Evolutionary conservation across 2,329 filamentous ascomycete species (phyloP).

Genomic region (Phialemonium atrogriseum): DNA sequence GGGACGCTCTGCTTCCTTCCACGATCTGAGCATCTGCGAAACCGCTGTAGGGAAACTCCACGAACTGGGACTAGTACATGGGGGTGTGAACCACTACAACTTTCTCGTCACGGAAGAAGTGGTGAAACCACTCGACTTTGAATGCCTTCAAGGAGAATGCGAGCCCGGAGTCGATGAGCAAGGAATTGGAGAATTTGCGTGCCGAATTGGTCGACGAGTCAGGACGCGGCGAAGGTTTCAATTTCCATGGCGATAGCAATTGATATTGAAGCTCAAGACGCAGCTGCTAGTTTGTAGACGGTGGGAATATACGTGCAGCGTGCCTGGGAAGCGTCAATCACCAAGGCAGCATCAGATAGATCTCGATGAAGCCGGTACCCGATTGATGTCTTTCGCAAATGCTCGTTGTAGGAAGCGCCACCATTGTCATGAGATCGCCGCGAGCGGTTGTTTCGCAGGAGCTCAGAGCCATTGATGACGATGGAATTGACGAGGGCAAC

Average conservation of each 20-base stretch:
- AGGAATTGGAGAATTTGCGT: slow-evolving; percentile 19
- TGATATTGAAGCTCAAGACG: slow-evolving; percentile 4
- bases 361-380: not conserved
- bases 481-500: no score
- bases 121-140: slow-evolving; percentile 24
- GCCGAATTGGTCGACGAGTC: slow-evolving; percentile 20
- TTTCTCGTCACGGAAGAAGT: slow-evolving; percentile 22
- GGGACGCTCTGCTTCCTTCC: slow-evolving; percentile 16
- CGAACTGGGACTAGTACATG: slow-evolving; percentile 21
- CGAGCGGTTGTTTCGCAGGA: no score
- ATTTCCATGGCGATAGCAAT: slow-evolving; percentile 6
- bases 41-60: slow-evolving; percentile 18
- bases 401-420: no score
- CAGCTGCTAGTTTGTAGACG: slow-evolving; percentile 3
- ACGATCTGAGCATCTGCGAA: slow-evolving; percentile 20
- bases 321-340: slow-evolving; percentile 4
- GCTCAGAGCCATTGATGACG: no score
- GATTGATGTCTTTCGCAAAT: no score
- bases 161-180: slow-evolving; percentile 14
- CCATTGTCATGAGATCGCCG: no score
- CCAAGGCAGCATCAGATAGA: not conserved
- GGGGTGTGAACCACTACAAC: slow-evolving; percentile 29
- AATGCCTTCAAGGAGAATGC: slow-evolving; percentile 14
- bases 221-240: slow-evolving; percentile 18
- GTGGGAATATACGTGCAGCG: slow-evolving; percentile 2